A percentile compares a stretch with the other conserved stretches of the same genome.
These are phyloP conservation scores for Starmerella davenportii DNA, from an alignment of 805 yeast genomes.

Conservation along the genomic window DNA sequence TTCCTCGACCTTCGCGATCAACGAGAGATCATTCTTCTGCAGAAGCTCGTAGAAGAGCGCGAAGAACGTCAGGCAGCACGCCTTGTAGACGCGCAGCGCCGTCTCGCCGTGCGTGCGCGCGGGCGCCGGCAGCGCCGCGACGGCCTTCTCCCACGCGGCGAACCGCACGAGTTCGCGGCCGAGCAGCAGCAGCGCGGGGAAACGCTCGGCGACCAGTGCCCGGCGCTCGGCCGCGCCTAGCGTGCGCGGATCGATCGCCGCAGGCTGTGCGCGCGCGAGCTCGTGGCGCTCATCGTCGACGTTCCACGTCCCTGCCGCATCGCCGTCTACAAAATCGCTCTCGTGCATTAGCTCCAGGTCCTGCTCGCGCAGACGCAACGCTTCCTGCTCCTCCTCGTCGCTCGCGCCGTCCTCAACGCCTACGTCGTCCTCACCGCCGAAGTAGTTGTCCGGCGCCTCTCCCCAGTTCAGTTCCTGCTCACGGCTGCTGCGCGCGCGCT, in stretches of 20 bases:
- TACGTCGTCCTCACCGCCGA: conserved; percentile 26
- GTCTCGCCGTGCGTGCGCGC: conserved; percentile 28
- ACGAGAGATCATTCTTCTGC: conserved; percentile 30
- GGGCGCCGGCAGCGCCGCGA: conserved; percentile 7
- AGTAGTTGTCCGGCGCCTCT: conserved; percentile 27
- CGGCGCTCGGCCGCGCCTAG: conserved; percentile 38
- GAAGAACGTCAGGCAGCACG: conserved; percentile 60
- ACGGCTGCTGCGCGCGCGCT: conserved; percentile 6
- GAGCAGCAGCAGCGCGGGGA: conserved; percentile 74
- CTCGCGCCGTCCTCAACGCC: conserved; percentile 61
- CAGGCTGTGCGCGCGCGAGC: conserved; percentile 13
- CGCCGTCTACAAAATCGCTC: conserved; percentile 57
- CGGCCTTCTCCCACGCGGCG: conserved; percentile 16
- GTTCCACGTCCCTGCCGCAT: conserved; percentile 66
- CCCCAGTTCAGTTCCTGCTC: conserved; percentile 26
- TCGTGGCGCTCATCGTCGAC: conserved; percentile 22
- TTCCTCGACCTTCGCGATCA: conserved; percentile 43
- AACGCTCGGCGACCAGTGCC: conserved; percentile 38
- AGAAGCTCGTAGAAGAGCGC: conserved; percentile 49
- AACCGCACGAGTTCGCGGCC: conserved; percentile 40
- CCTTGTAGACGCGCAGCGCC: conserved; percentile 65
- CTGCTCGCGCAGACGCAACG: conserved; percentile 64
- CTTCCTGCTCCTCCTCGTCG: conserved; percentile 69
- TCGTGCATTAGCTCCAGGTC: conserved; percentile 59
- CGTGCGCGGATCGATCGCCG: conserved; percentile 29